Conservation (phyloP, 768 basidiomycete genomes). For the Postia placenta region DNA sequence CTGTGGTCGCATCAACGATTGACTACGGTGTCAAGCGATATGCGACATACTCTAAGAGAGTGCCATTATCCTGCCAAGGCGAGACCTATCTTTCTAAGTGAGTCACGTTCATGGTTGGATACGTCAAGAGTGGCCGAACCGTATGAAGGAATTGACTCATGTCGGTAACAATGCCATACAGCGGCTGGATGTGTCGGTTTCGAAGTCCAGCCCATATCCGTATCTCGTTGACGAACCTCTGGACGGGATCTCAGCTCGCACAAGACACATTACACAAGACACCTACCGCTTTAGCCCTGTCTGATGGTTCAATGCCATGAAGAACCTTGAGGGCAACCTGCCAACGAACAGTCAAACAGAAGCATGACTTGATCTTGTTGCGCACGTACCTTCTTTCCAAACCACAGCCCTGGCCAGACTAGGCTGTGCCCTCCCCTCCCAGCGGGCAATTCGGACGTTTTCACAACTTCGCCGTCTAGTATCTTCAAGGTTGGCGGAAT, state of each 20-base stretch:
- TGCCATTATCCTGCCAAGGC: conserved; percentile 56
- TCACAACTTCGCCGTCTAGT: conserved; percentile 47
- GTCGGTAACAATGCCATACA: conserved; percentile 52
- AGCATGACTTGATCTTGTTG: too few species aligned
- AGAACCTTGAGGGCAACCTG: conserved; percentile 56
- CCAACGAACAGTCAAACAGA: neutral
- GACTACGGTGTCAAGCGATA: neutral
- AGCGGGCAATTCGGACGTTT: conserved; percentile 31
- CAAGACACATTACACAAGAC: neutral
- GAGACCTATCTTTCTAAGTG: conserved; percentile 41
- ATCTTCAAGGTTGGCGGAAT: conserved; percentile 47
- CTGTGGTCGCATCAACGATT: neutral
- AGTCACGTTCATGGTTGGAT: neutral
- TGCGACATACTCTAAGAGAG: conserved; percentile 44
- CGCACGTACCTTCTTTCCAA: conserved; percentile 37
- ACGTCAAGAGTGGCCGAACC: conserved; percentile 29
- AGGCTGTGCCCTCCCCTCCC: conserved; percentile 51
- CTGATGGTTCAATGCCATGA: conserved; percentile 38
- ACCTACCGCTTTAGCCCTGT: conserved; percentile 32
- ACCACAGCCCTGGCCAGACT: conserved; percentile 49
- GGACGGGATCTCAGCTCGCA: neutral
- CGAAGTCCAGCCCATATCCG: conserved; percentile 45
- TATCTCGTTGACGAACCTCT: conserved; percentile 57
- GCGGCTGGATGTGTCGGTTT: conserved; percentile 46
- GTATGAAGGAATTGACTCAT: conserved; percentile 46